phyloP scores from a whole-genome alignment of 345 rosid species.

The Sonneratia alba region DNA sequence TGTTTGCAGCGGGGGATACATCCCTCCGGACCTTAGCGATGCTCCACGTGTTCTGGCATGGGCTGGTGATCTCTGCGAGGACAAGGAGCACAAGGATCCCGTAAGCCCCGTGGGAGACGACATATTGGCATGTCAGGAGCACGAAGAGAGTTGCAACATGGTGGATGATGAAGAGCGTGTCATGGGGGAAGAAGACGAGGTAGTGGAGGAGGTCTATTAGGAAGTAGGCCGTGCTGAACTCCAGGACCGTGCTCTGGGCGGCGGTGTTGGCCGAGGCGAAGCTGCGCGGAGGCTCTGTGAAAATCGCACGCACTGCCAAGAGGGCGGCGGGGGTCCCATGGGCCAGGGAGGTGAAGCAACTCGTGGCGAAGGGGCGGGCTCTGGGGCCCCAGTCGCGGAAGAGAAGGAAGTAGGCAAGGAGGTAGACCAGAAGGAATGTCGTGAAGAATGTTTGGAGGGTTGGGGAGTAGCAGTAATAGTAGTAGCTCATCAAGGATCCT shows the following conservation, averaged over 20 bases:
- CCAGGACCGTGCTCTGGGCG: constrained; percentile 44
- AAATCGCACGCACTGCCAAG: constrained; percentile 36
- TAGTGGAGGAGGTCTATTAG: constrained; percentile 61
- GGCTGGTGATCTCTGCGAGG: constrained; percentile 73
- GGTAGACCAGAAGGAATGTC: constrained; percentile 34
- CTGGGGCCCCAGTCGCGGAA: constrained; percentile 55
- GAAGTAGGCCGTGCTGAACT: constrained; percentile 81
- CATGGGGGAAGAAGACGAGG: constrained; percentile 48
- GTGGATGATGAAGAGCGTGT: constrained; percentile 69
- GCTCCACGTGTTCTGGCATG: constrained; percentile 69
- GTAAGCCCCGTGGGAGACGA: constrained; percentile 47
- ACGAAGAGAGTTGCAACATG: constrained; percentile 78
- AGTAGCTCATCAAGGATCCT: not conserved
- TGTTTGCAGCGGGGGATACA: constrained; percentile 37
- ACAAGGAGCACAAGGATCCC: constrained; percentile 49
- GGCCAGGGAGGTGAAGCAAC: constrained; percentile 60
- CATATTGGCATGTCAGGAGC: constrained; percentile 49
- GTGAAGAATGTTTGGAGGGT: constrained; percentile 26
- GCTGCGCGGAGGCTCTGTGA: constrained; percentile 9
- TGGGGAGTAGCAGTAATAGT: not conserved
- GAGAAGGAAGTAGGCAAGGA: constrained; percentile 35
- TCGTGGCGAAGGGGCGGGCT: constrained; percentile 51
- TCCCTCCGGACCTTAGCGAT: constrained; percentile 32
- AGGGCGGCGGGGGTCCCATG: constrained; percentile 76
- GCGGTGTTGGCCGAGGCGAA: constrained; percentile 50